A percentile compares a stretch with the other conserved stretches of the same genome.
Conservation (phyloP, 257 asterid genomes). For the Nicotiana obtusifolia region DNA sequence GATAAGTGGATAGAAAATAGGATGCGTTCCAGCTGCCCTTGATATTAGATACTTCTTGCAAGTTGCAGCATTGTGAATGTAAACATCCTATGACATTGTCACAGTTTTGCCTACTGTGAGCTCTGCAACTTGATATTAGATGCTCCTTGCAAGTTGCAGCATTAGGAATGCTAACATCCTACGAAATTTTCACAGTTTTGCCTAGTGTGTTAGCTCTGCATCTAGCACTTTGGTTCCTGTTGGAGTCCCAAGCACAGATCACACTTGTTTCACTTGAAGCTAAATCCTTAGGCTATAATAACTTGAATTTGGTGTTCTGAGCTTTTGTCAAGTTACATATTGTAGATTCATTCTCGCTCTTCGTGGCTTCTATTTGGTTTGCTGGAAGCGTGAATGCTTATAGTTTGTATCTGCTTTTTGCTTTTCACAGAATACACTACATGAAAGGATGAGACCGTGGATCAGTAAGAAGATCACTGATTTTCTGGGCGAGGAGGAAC, state of each 20-base stretch:
- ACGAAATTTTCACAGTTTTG: neutral
- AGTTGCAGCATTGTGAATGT: neutral
- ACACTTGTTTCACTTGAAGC: neutral
- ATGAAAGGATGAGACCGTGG: conserved; percentile 91
- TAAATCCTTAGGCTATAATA: neutral
- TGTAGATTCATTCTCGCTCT: neutral
- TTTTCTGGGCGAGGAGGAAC: conserved; percentile 93
- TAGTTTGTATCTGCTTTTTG: neutral
- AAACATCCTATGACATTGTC: neutral
- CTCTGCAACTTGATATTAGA: neutral
- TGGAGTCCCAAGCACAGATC: neutral
- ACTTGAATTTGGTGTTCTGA: neutral
- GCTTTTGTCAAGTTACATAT: neutral
- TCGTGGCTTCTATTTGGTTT: conserved; percentile 7
- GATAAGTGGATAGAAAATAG: neutral
- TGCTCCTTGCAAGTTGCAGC: neutral
- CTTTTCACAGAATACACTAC: conserved; percentile 61
- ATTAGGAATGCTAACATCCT: neutral
- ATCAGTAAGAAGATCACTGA: conserved; percentile 88
- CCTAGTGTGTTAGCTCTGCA: neutral
- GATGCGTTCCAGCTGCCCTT: neutral
- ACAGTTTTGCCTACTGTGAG: too few species aligned
- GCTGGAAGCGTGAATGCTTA: neutral
- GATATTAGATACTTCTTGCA: neutral
- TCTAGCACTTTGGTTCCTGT: neutral